Conservation (phyloP, 208 protist genomes). For the Trypanosoma cruzi region DNA sequence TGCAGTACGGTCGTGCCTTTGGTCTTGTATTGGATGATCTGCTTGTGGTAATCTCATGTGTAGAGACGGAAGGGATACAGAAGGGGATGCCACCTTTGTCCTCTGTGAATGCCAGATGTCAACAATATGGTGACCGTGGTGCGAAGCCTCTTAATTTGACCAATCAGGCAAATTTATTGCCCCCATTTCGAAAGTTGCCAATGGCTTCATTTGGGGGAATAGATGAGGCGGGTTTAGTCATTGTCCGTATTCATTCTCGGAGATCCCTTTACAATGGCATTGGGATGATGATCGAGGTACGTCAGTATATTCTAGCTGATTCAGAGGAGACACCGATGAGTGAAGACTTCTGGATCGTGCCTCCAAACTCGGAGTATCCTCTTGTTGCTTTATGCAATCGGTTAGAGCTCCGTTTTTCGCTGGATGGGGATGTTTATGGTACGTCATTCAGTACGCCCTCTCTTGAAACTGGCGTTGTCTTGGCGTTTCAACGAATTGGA, state of each 20-base stretch:
- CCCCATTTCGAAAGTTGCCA: slow-evolving; percentile 8
- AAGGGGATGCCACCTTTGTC: background rate
- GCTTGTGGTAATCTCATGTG: slow-evolving; percentile 43
- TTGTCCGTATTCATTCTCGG: slow-evolving; percentile 60
- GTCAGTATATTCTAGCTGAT: slow-evolving; percentile 26
- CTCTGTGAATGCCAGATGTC: background rate
- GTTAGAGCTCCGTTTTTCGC: slow-evolving; percentile 25
- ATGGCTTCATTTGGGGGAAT: slow-evolving; percentile 22
- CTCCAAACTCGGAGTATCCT: slow-evolving; percentile 29
- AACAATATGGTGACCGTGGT: slow-evolving; percentile 2
- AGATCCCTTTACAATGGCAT: slow-evolving; percentile 49
- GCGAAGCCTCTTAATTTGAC: background rate
- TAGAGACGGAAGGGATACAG: slow-evolving; percentile 19
- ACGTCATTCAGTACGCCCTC: slow-evolving; percentile 25
- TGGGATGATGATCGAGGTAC: slow-evolving; percentile 44
- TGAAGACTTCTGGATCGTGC: slow-evolving; percentile 18
- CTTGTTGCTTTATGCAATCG: slow-evolving; percentile 23
- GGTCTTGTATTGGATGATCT: slow-evolving; percentile 29
- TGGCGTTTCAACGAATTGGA: slow-evolving; percentile 8
- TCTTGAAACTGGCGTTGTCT: slow-evolving; percentile 20
- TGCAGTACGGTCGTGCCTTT: slow-evolving; percentile 59
- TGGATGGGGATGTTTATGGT: slow-evolving; percentile 17
- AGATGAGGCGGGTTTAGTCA: slow-evolving; percentile 31
- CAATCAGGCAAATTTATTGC: background rate
- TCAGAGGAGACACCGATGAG: slow-evolving; percentile 11